Evolutionary conservation across 768 basidiomycete genomes (phyloP).

Genomic region (Suillus paluster): DNA sequence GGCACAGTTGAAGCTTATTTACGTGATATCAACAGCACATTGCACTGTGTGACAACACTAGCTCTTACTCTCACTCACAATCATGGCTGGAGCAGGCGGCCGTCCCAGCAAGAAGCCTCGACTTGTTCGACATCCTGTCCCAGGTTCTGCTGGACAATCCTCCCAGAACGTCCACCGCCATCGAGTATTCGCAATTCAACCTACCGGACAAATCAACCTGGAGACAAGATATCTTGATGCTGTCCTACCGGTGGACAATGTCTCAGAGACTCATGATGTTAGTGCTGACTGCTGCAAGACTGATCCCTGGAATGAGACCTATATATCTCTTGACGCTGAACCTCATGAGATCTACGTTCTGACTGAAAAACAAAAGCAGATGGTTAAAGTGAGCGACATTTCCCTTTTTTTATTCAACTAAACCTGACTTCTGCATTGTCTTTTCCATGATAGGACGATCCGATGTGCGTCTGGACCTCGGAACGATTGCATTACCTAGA

Average conservation of each 20-base stretch:
- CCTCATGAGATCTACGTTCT: not conserved
- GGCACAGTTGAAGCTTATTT: not conserved
- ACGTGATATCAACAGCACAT: not conserved
- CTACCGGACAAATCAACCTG: not conserved
- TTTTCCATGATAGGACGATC: not conserved
- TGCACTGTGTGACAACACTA: not conserved
- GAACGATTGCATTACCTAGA: slow-evolving; percentile 5
- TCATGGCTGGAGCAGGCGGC: not conserved
- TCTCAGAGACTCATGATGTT: not conserved
- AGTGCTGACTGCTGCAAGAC: not conserved
- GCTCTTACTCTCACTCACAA: not conserved
- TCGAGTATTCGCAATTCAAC: not conserved
- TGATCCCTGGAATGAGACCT: not conserved
- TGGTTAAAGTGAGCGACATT: not conserved
- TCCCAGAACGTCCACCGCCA: not conserved
- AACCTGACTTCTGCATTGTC: not conserved
- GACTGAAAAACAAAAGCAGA: not conserved
- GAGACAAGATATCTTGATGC: not conserved
- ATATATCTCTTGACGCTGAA: not conserved
- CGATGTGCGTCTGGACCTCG: not conserved
- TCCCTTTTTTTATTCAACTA: not conserved
- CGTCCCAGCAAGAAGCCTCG: not conserved
- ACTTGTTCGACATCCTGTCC: not conserved
- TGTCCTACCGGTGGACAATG: not conserved
- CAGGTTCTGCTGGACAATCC: not conserved